phyloP scores from a whole-genome alignment of 2,329 filamentous ascomycete genomes.

The Aquanectria penicillioides region DNA sequence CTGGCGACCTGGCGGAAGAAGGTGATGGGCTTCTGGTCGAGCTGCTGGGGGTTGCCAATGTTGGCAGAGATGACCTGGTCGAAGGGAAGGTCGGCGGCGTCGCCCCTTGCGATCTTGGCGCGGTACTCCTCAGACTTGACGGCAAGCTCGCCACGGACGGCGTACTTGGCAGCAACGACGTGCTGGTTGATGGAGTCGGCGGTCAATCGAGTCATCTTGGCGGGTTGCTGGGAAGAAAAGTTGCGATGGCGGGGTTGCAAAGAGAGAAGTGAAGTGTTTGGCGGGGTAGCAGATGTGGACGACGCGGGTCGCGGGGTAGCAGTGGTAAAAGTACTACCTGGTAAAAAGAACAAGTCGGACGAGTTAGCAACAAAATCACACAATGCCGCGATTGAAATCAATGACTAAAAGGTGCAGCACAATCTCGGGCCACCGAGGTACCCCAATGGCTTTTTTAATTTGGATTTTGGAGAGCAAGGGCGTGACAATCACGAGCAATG shows the following conservation, averaged over 20 bases:
- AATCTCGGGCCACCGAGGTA: neutral
- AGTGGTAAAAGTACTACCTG: conserved; percentile 32
- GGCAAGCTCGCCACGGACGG: conserved; percentile 94
- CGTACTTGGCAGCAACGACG: conserved; percentile 89
- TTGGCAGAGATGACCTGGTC: conserved; percentile 94
- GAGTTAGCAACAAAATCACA: conserved; percentile 36
- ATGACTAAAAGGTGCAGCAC: conserved; percentile 11
- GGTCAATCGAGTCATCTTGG: conserved; percentile 64
- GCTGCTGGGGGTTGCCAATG: conserved; percentile 98
- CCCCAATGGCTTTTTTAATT: neutral
- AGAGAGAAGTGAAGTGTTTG: conserved; percentile 41
- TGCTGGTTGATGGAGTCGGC: conserved; percentile 93
- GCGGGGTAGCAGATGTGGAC: conserved; percentile 36
- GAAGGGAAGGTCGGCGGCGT: conserved; percentile 75
- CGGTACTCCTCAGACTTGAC: conserved; percentile 94
- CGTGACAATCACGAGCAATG: conserved; percentile 13
- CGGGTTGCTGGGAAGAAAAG: conserved; percentile 42
- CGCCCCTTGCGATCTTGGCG: conserved; percentile 72
- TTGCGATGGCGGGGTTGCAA: conserved; percentile 33
- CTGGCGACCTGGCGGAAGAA: conserved; percentile 98
- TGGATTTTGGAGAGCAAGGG: neutral
- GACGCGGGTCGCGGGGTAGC: conserved; percentile 41
- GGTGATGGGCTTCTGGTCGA: conserved; percentile 98
- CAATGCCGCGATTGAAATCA: conserved; percentile 11
- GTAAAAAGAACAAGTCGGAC: conserved; percentile 34